Evolutionary conservation across 768 basidiomycete species (phyloP).

Genomic region (Calocybe gangraenosa): DNA sequence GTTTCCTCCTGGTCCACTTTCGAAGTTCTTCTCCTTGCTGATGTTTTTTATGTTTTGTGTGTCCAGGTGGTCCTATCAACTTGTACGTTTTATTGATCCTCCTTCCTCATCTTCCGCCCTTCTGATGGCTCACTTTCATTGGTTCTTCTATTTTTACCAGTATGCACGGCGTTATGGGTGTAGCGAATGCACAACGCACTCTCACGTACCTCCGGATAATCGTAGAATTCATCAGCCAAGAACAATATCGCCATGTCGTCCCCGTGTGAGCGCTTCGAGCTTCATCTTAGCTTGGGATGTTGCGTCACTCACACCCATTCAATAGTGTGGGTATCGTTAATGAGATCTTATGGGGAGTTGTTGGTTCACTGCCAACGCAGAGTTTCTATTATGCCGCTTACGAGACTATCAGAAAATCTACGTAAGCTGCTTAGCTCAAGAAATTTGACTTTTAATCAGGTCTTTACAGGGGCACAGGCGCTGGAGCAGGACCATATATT

Average conservation of each 20-base stretch:
- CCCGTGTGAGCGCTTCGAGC: constrained; percentile 20
- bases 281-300: constrained; percentile 2
- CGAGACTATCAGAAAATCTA: constrained; percentile 38
- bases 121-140: constrained; percentile 43
- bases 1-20: background rate
- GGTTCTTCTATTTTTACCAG: constrained; percentile 19
- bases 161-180: constrained; percentile 66
- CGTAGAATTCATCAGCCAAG: constrained; percentile 78
- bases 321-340: constrained; percentile 43
- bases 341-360: constrained; percentile 47
- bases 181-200: constrained; percentile 80
- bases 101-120: background rate
- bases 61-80: constrained; percentile 11
- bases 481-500: constrained; percentile 62
- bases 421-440: constrained; percentile 24
- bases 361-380: constrained; percentile 50
- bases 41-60: background rate
- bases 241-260: constrained; percentile 35
- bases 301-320: background rate
- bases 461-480: constrained; percentile 67
- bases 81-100: constrained; percentile 12
- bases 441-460: constrained; percentile 16
- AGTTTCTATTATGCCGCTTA: constrained; percentile 56
- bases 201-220: constrained; percentile 73
- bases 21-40: background rate